Conservation (phyloP, 257 asterid genomes). For the Cinchona pubescens region DNA sequence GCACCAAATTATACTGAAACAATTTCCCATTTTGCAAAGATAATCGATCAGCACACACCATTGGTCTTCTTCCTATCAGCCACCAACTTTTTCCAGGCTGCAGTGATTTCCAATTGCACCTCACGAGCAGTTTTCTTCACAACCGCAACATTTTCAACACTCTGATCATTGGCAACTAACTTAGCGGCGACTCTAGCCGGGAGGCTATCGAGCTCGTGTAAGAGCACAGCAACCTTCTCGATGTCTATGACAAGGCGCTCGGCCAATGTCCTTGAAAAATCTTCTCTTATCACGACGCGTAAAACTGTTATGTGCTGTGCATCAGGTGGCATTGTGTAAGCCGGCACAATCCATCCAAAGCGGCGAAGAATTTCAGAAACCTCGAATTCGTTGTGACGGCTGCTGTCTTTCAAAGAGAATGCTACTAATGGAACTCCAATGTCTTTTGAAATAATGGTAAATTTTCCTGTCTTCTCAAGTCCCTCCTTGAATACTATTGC, state of each 20-base stretch:
- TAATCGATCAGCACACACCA: conserved; percentile 51
- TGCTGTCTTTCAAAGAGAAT: conserved; percentile 73
- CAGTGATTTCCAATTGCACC: conserved; percentile 62
- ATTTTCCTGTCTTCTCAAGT: conserved; percentile 64
- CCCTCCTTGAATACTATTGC: conserved; percentile 63
- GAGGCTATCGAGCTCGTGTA: conserved; percentile 68
- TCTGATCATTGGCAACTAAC: conserved; percentile 23
- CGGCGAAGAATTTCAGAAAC: conserved; percentile 68
- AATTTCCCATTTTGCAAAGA: neutral
- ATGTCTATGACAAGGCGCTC: conserved; percentile 73
- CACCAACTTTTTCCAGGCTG: conserved; percentile 76
- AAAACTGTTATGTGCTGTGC: conserved; percentile 79
- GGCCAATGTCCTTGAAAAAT: conserved; percentile 75
- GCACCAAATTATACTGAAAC: neutral
- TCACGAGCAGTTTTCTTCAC: conserved; percentile 54
- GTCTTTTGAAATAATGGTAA: conserved; percentile 74
- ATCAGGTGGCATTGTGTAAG: conserved; percentile 86
- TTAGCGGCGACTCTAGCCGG: conserved; percentile 59
- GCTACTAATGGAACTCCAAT: conserved; percentile 86
- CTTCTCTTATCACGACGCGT: conserved; percentile 80
- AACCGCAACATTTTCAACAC: conserved; percentile 14
- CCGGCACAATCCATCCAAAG: conserved; percentile 85
- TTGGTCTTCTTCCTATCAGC: conserved; percentile 69
- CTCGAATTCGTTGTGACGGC: conserved; percentile 70
- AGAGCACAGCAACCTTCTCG: conserved; percentile 54